Conservation (phyloP, 2,329 filamentous ascomycete genomes). For the Zymoseptoria passerinii region DNA sequence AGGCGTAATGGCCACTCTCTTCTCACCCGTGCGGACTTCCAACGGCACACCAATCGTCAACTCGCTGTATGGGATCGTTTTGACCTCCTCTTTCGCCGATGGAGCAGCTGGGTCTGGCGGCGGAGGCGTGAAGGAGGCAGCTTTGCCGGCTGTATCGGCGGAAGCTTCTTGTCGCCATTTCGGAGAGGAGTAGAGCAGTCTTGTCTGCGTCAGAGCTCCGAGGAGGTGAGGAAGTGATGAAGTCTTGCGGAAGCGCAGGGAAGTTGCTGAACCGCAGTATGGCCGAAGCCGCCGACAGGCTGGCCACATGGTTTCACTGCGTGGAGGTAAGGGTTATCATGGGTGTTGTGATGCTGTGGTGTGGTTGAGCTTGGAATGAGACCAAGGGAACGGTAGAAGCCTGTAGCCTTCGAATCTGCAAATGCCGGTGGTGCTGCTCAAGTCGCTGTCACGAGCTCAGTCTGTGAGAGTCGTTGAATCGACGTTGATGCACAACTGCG, state of each 20-base stretch:
- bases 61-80: slow-evolving; percentile 53
- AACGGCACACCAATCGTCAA: slow-evolving; percentile 71
- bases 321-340: slow-evolving; percentile 19
- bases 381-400: neutral
- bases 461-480: neutral
- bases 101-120: slow-evolving; percentile 1
- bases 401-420: neutral
- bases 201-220: slow-evolving; percentile 8
- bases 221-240: slow-evolving; percentile 1
- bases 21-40: slow-evolving; percentile 71
- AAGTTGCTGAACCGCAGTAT: slow-evolving; percentile 5
- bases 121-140: slow-evolving; percentile 1
- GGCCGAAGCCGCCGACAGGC: slow-evolving; percentile 23
- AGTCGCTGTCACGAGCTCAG: neutral
- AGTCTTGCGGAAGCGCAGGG: slow-evolving; percentile 3
- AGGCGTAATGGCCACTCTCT: slow-evolving; percentile 75
- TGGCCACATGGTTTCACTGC: slow-evolving; percentile 23
- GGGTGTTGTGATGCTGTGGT: neutral
- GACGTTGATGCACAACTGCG: neutral
- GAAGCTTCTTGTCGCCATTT: slow-evolving; percentile 13
- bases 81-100: slow-evolving; percentile 16
- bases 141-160: slow-evolving; percentile 9
- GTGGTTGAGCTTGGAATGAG: neutral
- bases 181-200: slow-evolving; percentile 16
- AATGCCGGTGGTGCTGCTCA: neutral